Base-by-base conservation (phyloP, 1,284 basidiomycete genomes). In the Ceratobasidium papillatum region DNA sequence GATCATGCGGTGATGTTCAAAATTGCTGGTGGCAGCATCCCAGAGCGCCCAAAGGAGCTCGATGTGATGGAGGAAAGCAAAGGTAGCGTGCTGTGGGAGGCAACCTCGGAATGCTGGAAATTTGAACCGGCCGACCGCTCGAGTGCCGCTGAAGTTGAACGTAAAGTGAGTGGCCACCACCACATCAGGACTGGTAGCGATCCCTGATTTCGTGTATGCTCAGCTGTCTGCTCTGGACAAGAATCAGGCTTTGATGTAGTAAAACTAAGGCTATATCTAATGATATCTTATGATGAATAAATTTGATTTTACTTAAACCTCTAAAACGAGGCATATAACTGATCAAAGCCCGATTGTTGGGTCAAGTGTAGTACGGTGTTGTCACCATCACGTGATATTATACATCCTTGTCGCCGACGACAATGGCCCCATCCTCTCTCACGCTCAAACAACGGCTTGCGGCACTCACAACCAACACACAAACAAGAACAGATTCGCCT, bases 381-480 rank as follows among this genome's bases (percentile, higher is more conserved):
- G 5, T 14, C 12, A 3, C 2, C 19, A 59, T 59, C 56, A 59
- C 56, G 56, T 59, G 56, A 64, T 27, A 17, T 64, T 4, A 64
- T n/a, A 11, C 34, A n/a, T 3, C 12, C 14, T 22, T 25, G 34
- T 30, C 34, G 58, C 32, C 41, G 22, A 72, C 69, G 43, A 72
- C 69, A 32, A 72, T 72, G 69, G 38, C 56, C n/a, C 69, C 52
- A 11, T 58, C 69, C 11, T 51, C 69, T 43, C 58, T 72, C 17
- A 47, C 56, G 27, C 69, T 72, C 34, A 72, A 72, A 25, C 69
- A 72, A 41, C 56, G 69, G 22, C 36, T 72, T 32, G 69, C 69
- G 38, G 69, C 69, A 7, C 56, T 72, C 11, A 43, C 58, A n/a
- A 62, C 41, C 8, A 72, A 56, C 25, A 25, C 43, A 17, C 43